phyloP scores from a whole-genome alignment of 2,329 filamentous ascomycete genomes.

The Ophiosphaerella korrae region DNA sequence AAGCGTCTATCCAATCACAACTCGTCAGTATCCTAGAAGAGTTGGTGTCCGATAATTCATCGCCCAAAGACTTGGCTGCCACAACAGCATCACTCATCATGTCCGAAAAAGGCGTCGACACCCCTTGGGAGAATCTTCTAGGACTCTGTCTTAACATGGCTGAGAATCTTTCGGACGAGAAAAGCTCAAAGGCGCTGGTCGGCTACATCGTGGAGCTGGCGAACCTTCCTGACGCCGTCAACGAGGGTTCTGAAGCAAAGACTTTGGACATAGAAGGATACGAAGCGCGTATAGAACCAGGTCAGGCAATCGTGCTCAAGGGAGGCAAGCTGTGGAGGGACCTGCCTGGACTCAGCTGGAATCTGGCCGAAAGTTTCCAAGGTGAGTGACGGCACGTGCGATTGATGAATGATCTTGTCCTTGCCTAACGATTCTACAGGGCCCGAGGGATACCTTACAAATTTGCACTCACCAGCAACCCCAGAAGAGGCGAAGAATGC shows the following conservation, averaged over 20 bases:
- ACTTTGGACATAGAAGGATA: background rate
- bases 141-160: background rate
- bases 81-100: background rate
- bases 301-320: background rate
- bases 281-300: background rate
- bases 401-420: too few species aligned
- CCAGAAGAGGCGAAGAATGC: background rate
- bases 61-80: background rate
- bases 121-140: background rate
- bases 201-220: slow-evolving; percentile 10
- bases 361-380: slow-evolving; percentile 6
- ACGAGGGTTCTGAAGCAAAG: slow-evolving; percentile 1
- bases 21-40: too few species aligned
- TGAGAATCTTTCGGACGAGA: background rate
- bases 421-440: too few species aligned
- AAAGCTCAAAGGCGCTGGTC: background rate
- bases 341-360: slow-evolving; percentile 1
- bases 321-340: slow-evolving; percentile 7
- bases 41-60: too few species aligned
- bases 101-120: background rate
- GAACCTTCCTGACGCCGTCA: slow-evolving; percentile 8
- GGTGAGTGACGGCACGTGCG: background rate
- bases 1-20: too few species aligned
- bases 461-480: too few species aligned
- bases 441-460: too few species aligned